These are phyloP conservation scores for Alnus glutinosa DNA, from an alignment of 306 rosid species.

Conservation along the genomic window DNA sequence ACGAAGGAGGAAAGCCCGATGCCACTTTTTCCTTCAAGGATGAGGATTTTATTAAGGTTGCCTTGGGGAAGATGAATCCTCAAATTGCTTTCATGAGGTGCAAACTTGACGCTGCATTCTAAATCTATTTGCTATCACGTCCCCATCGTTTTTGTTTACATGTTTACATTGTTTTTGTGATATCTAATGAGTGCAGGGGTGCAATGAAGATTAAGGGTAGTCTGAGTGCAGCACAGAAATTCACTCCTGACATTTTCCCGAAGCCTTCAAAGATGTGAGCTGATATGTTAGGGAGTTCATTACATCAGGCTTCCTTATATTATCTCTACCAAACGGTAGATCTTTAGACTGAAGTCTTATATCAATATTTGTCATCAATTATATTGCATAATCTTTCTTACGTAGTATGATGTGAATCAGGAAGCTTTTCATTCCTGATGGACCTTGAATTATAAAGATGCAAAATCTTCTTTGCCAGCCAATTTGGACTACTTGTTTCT, in stretches of 20 bases:
- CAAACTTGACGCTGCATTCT: background rate
- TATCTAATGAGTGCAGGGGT: slow-evolving; percentile 55
- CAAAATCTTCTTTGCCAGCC: background rate
- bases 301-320: slow-evolving; percentile 15
- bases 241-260: slow-evolving; percentile 90
- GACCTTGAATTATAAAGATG: background rate
- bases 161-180: slow-evolving; percentile 5
- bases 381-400: background rate
- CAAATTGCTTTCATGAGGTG: slow-evolving; percentile 94
- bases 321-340: background rate
- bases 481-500: background rate
- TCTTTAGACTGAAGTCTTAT: slow-evolving; percentile 5
- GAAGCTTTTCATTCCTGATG: background rate
- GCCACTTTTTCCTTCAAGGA: slow-evolving; percentile 87
- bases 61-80: slow-evolving; percentile 87
- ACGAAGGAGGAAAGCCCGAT: slow-evolving; percentile 89
- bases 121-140: background rate
- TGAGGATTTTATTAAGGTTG: slow-evolving; percentile 86
- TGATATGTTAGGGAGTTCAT: slow-evolving; percentile 11
- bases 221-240: slow-evolving; percentile 83
- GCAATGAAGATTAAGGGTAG: slow-evolving; percentile 88
- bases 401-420: background rate
- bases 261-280: slow-evolving; percentile 91
- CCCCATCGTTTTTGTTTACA: slow-evolving; percentile 11
- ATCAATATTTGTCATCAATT: slow-evolving; percentile 6